Evolutionary conservation across 2,329 filamentous ascomycete genomes (phyloP).

Genomic region (Myriosclerotinia scirpicola): DNA sequence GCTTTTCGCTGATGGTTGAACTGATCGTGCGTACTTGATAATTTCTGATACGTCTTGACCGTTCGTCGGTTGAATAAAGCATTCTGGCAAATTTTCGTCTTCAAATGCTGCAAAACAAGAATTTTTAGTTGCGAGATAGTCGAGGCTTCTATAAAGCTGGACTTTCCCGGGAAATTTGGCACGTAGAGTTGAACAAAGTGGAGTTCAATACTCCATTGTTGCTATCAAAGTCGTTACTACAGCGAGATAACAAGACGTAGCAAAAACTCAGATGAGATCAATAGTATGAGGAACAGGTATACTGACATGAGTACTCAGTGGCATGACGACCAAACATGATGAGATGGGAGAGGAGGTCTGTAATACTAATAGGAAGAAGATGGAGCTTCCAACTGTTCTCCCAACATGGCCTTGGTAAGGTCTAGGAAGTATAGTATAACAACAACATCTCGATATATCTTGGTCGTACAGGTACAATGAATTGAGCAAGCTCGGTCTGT

Average conservation of each 20-base stretch:
- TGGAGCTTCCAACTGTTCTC: not conserved
- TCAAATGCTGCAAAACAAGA: constrained; percentile 1
- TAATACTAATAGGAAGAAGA: not conserved
- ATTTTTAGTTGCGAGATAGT: not conserved
- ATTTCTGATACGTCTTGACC: not conserved
- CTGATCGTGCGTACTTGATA: not conserved
- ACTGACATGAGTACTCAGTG: not conserved
- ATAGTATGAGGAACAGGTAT: not conserved
- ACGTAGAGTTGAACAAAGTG: not conserved
- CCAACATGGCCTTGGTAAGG: not conserved
- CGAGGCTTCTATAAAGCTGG: not conserved
- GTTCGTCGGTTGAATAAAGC: not conserved
- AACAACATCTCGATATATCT: not conserved
- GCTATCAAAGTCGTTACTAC: not conserved
- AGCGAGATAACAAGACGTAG: not conserved
- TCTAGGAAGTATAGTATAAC: not conserved
- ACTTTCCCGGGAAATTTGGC: not conserved
- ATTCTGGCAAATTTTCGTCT: not conserved
- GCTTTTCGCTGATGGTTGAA: not conserved
- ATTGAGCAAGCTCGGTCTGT: not conserved
- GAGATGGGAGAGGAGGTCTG: not conserved
- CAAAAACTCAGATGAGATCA: not conserved
- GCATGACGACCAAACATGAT: no score
- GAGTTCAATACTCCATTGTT: not conserved
- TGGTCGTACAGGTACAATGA: not conserved